Conservation (phyloP, 352 stramenopile genomes). For the Phytophthora kernoviae region DNA sequence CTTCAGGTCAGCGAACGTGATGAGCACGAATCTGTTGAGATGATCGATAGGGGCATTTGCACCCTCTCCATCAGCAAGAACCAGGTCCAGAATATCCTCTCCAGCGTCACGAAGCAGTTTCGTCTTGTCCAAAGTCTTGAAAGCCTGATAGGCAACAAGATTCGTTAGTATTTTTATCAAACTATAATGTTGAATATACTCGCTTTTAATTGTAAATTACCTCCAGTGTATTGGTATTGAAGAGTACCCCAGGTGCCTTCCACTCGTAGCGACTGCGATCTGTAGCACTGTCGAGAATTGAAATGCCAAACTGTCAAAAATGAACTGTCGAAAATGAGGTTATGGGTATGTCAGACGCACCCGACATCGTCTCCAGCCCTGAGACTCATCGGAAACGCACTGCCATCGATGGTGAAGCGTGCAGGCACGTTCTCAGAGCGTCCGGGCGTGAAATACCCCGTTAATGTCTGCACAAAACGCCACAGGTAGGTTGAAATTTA, state of each 20-base stretch:
- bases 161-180: too few relatives aligned
- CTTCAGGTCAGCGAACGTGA: constrained; percentile 94
- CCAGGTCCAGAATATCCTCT: constrained; percentile 41
- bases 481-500: too few relatives aligned
- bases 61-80: constrained; percentile 17
- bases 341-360: not conserved
- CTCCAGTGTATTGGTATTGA: constrained; percentile 90
- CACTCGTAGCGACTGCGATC: constrained; percentile 82
- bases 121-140: constrained; percentile 86
- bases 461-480: constrained; percentile 38
- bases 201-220: constrained; percentile 25
- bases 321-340: too few relatives aligned
- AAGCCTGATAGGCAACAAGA: constrained; percentile 46
- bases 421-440: constrained; percentile 63
- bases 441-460: constrained; percentile 70
- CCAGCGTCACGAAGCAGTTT: constrained; percentile 57
- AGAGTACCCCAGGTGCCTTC: constrained; percentile 64
- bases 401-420: constrained; percentile 77
- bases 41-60: constrained; percentile 35
- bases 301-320: too few relatives aligned
- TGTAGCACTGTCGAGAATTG: constrained; percentile 15
- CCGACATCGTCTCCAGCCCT: not conserved
- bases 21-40: constrained; percentile 87
- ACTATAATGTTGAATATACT: too few relatives aligned
- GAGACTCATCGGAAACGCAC: constrained; percentile 48